phyloP scores from a whole-genome alignment of 352 stramenopile species.

The Phytophthora aleatoria region DNA sequence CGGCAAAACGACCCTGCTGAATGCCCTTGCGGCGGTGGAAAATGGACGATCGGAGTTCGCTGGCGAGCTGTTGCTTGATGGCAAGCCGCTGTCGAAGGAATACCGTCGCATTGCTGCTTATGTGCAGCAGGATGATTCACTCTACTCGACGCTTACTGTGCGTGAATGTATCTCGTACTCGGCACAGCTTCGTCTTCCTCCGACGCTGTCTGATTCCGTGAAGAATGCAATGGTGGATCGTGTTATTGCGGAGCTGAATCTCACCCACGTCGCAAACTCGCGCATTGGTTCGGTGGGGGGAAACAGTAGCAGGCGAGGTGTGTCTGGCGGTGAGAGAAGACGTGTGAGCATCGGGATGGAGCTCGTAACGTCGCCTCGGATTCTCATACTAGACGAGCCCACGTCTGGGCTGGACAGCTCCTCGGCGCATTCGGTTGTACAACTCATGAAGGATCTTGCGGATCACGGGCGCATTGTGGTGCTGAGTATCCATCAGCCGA shows the following conservation, averaged over 20 bases:
- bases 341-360: constrained; percentile 94
- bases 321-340: constrained; percentile 93
- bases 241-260: constrained; percentile 74
- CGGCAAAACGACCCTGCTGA: constrained; percentile 85
- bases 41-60: constrained; percentile 60
- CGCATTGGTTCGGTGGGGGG: constrained; percentile 53
- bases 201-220: constrained; percentile 46
- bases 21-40: constrained; percentile 73
- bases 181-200: constrained; percentile 71
- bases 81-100: constrained; percentile 49
- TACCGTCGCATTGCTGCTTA: constrained; percentile 85
- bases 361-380: constrained; percentile 89
- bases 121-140: constrained; percentile 87
- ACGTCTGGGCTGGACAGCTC: constrained; percentile 93
- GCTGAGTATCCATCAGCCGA: constrained; percentile 91
- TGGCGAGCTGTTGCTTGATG: constrained; percentile 70
- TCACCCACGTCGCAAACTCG: constrained; percentile 65
- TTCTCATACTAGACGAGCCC: constrained; percentile 92
- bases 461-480: constrained; percentile 81
- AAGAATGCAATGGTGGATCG: constrained; percentile 76
- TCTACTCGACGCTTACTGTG: constrained; percentile 84
- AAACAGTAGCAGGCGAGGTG: constrained; percentile 65
- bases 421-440: constrained; percentile 89
- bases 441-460: constrained; percentile 88
- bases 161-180: constrained; percentile 87